Percentiles rank a stretch among this genome's conserved stretches.
Evolutionary conservation across 139 green algal species (phyloP).

Genomic region (Chlorella ohadii): DNA sequence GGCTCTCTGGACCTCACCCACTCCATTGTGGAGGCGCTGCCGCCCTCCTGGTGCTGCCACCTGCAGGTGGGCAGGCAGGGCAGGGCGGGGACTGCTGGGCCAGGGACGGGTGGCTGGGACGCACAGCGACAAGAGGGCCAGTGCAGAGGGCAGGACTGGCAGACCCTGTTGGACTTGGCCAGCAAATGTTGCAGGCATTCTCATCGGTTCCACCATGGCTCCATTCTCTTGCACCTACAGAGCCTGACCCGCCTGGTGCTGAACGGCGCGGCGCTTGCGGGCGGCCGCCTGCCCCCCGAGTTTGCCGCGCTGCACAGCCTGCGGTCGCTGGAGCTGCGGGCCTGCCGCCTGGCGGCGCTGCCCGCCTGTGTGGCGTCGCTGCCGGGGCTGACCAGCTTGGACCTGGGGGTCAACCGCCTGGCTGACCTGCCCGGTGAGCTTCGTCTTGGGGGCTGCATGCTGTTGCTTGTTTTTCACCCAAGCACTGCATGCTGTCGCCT

Average conservation of each 20-base stretch:
- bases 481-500: too few relatives aligned
- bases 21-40: slow-evolving; percentile 26
- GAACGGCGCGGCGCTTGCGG: slow-evolving; percentile 6
- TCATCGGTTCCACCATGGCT: too few relatives aligned
- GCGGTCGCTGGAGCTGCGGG: slow-evolving; percentile 13
- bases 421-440: slow-evolving; percentile 5
- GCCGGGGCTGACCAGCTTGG: slow-evolving; percentile 5
- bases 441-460: too few relatives aligned
- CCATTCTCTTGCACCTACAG: not conserved
- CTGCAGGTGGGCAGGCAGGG: not conserved
- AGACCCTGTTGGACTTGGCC: too few relatives aligned
- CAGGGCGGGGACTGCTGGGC: not conserved
- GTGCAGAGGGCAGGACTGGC: too few relatives aligned
- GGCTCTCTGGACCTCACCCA: slow-evolving; percentile 14
- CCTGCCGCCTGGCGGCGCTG: slow-evolving; percentile 18
- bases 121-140: too few relatives aligned
- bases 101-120: too few relatives aligned
- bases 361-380: slow-evolving; percentile 13
- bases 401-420: slow-evolving; percentile 30
- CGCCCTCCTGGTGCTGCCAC: slow-evolving; percentile 20
- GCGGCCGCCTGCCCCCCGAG: slow-evolving; percentile 16
- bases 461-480: too few relatives aligned
- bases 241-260: slow-evolving; percentile 22
- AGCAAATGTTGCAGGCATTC: too few relatives aligned
- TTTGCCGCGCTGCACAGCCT: slow-evolving; percentile 22